These are phyloP conservation scores for Cutaneotrichosporon sp. DNA, from an alignment of 1,284 basidiomycete species.

Conservation along the genomic window DNA sequence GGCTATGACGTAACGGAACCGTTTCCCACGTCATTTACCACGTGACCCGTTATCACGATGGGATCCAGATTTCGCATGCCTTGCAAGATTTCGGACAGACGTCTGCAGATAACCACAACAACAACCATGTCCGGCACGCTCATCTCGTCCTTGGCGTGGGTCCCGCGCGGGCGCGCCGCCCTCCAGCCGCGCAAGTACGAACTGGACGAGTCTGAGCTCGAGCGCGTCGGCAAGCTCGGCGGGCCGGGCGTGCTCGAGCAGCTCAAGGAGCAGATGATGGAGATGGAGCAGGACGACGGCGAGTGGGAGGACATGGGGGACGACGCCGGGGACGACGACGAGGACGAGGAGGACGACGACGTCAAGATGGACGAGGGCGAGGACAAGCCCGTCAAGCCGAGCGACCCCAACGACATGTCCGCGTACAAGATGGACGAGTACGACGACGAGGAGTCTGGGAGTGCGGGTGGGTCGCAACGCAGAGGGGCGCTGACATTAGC, in stretches of 20 bases:
- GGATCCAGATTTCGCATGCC: constrained; percentile 10
- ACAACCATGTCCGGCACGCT: constrained; percentile 53
- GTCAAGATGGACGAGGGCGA: constrained; percentile 33
- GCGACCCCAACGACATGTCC: constrained; percentile 74
- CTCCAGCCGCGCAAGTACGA: constrained; percentile 84
- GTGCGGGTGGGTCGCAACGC: constrained; percentile 61
- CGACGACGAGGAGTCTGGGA: constrained; percentile 72
- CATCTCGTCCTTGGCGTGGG: constrained; percentile 67
- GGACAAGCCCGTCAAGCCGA: constrained; percentile 37
- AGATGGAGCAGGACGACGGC: constrained; percentile 64
- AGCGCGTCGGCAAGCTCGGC: constrained; percentile 85
- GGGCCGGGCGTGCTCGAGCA: constrained; percentile 79
- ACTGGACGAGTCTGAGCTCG: constrained; percentile 86
- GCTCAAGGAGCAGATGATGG: constrained; percentile 72
- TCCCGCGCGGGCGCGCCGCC: constrained; percentile 75
- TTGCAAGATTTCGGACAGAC: constrained; percentile 8
- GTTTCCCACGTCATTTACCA: constrained; percentile 10
- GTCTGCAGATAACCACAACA: not conserved
- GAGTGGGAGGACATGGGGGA: constrained; percentile 41
- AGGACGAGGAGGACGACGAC: constrained; percentile 33
- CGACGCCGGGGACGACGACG: constrained; percentile 38
- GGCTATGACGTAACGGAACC: not conserved
- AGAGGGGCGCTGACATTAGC: constrained; percentile 58
- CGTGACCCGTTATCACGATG: not conserved
- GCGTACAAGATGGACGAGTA: constrained; percentile 93